These are phyloP conservation scores for Lathyrus tuberosus DNA, from an alignment of 306 rosid genomes.

Conservation along the genomic window DNA sequence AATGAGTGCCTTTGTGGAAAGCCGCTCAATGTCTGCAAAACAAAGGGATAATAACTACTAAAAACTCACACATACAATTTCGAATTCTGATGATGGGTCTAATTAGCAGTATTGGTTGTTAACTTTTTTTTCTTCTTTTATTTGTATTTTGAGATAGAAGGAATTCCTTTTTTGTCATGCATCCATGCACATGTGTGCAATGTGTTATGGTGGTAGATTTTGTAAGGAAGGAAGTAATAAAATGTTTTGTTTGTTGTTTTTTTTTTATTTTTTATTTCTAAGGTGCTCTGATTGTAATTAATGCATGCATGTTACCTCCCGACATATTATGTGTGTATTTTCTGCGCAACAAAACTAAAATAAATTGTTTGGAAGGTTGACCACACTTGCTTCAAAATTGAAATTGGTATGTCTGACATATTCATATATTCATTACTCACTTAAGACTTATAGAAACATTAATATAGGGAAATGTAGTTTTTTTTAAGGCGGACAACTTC, in stretches of 20 bases:
- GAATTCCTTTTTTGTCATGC: too few relatives aligned
- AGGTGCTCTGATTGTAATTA: neutral
- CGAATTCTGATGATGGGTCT: too few relatives aligned
- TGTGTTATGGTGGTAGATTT: too few relatives aligned
- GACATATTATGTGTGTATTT: constrained; percentile 1
- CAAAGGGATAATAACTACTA: too few relatives aligned
- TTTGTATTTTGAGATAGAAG: too few relatives aligned
- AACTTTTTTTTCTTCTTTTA: too few relatives aligned
- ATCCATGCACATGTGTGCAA: too few relatives aligned
- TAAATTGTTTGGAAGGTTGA: constrained; percentile 33
- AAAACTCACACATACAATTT: too few relatives aligned
- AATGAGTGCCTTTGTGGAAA: constrained; percentile 84
- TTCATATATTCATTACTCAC: neutral
- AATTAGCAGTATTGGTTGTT: too few relatives aligned
- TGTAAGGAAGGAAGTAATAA: too few relatives aligned
- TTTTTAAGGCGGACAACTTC: too few relatives aligned
- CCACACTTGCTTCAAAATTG: constrained; percentile 25
- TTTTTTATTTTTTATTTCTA: neutral
- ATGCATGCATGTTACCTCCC: constrained; percentile 13
- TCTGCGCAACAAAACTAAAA: neutral
- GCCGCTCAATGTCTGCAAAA: constrained; percentile 67
- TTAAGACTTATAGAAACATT: neutral
- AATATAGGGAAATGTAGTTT: neutral
- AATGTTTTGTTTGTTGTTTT: neutral
- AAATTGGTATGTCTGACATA: constrained; percentile 36